Percentiles rank a stretch among this genome's conserved stretches.
These are phyloP conservation scores for Sphaerulina vaccinii DNA, from an alignment of 2,329 filamentous ascomycete genomes.

Conservation along the genomic window DNA sequence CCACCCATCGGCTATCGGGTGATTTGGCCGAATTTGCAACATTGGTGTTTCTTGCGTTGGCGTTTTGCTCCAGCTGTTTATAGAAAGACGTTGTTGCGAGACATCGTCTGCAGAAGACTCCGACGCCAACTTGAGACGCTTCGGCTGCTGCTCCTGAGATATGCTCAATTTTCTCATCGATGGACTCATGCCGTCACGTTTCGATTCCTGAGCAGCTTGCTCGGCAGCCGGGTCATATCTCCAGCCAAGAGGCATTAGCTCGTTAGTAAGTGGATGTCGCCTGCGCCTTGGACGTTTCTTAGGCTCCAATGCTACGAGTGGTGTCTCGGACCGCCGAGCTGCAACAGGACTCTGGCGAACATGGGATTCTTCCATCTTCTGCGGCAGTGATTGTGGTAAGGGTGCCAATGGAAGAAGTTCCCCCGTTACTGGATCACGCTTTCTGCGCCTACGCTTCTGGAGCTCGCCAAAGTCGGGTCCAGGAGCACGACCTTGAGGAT, in stretches of 20 bases:
- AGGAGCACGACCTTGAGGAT: not conserved
- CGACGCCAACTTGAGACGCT: constrained; percentile 24
- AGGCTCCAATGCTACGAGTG: not conserved
- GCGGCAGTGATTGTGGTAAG: not conserved
- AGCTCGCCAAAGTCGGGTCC: constrained; percentile 1
- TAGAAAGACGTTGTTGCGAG: not conserved
- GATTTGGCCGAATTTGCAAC: not conserved
- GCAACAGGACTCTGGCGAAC: not conserved
- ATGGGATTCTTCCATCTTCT: not conserved
- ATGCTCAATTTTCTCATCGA: constrained; percentile 20
- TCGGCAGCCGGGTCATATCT: constrained; percentile 26
- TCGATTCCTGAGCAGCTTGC: constrained; percentile 3
- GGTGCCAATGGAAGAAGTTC: constrained; percentile 29
- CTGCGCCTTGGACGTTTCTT: constrained; percentile 30
- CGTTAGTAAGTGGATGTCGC: constrained; percentile 33
- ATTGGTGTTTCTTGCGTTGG: not conserved
- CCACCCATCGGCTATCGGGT: not conserved
- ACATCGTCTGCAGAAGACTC: constrained; percentile 20
- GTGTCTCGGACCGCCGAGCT: not conserved
- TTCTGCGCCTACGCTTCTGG: constrained; percentile 30
- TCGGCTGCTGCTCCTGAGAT: constrained; percentile 20
- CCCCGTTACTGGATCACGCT: constrained; percentile 34
- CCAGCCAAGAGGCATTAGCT: constrained; percentile 37
- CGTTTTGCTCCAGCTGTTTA: not conserved
- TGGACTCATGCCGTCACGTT: constrained; percentile 11